Evolutionary conservation across 2,329 filamentous ascomycete species (phyloP).

Genomic region (Hysterium pulicare): DNA sequence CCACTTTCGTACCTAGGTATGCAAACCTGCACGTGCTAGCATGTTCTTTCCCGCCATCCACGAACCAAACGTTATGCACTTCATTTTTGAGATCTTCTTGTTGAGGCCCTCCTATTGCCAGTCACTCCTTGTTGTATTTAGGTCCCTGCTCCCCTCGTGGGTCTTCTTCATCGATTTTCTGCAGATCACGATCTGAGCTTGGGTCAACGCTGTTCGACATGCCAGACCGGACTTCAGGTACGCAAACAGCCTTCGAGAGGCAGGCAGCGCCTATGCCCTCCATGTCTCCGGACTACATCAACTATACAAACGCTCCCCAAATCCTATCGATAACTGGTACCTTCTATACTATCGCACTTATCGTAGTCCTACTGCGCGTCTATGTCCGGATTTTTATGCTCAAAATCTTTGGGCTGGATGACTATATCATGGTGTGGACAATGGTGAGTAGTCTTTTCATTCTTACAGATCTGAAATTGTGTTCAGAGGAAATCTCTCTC

Average conservation of each 20-base stretch:
- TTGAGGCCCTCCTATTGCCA: neutral
- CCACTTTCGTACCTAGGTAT: too few relatives aligned
- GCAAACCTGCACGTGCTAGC: too few relatives aligned
- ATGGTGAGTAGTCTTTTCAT: slow-evolving; percentile 29
- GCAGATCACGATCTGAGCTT: neutral
- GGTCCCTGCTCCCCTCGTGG: neutral
- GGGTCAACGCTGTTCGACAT: slow-evolving; percentile 5
- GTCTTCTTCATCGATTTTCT: neutral
- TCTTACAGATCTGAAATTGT: too few relatives aligned
- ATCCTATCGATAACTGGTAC: slow-evolving; percentile 43
- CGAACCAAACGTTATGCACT: too few relatives aligned
- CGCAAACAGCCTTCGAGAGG: slow-evolving; percentile 11
- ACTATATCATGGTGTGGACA: slow-evolving; percentile 44
- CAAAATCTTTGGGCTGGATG: slow-evolving; percentile 49
- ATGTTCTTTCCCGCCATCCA: too few relatives aligned
- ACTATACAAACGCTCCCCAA: slow-evolving; percentile 34
- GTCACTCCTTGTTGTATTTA: neutral
- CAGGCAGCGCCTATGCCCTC: slow-evolving; percentile 6
- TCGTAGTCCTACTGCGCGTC: slow-evolving; percentile 42
- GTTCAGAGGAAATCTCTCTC: too few relatives aligned
- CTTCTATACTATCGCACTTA: slow-evolving; percentile 37
- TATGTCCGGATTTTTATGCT: slow-evolving; percentile 49
- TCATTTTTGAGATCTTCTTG: neutral
- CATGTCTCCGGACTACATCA: slow-evolving; percentile 28
- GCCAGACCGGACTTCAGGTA: slow-evolving; percentile 8